Percentiles rank a stretch among this genome's conserved stretches.
Conservation (phyloP, 2,329 filamentous ascomycete species). For the Calonectria ilicicola region DNA sequence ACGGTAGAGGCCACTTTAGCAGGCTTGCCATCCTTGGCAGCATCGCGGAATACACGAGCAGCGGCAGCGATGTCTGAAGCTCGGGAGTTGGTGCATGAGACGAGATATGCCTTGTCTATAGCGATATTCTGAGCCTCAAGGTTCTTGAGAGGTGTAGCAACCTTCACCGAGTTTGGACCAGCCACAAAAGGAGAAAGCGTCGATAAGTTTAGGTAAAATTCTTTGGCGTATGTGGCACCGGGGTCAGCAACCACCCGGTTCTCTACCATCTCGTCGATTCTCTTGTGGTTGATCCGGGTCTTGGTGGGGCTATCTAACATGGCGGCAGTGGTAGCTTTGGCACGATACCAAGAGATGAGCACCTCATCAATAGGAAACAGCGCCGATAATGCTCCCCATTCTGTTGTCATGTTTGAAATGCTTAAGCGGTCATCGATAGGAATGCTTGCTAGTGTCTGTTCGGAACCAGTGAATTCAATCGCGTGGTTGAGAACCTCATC, state of each 20-base stretch:
- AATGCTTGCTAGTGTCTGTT: constrained; percentile 80
- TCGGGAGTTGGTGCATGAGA: constrained; percentile 90
- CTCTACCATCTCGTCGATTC: constrained; percentile 78
- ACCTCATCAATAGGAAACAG: constrained; percentile 81
- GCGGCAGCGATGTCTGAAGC: constrained; percentile 85
- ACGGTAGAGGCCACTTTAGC: constrained; percentile 82
- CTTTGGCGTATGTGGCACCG: constrained; percentile 85
- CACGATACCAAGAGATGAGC: constrained; percentile 71
- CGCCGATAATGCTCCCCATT: constrained; percentile 80
- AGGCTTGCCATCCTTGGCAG: constrained; percentile 71
- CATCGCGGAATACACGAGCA: constrained; percentile 83
- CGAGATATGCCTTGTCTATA: constrained; percentile 86
- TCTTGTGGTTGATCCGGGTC: constrained; percentile 76
- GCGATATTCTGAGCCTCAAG: constrained; percentile 81
- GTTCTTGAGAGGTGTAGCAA: constrained; percentile 81
- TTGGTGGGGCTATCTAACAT: constrained; percentile 66
- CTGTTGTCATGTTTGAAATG: constrained; percentile 84
- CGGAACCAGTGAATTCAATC: constrained; percentile 87
- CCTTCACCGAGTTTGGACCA: constrained; percentile 91
- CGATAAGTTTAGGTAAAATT: constrained; percentile 83
- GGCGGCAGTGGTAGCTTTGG: constrained; percentile 79
- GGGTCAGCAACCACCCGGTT: constrained; percentile 78
- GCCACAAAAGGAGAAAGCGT: constrained; percentile 87
- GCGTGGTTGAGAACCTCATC: constrained; percentile 92
- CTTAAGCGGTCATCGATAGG: constrained; percentile 80